These are phyloP conservation scores for Westerdykella ornata DNA, from an alignment of 2,329 filamentous ascomycete species.

Conservation along the genomic window DNA sequence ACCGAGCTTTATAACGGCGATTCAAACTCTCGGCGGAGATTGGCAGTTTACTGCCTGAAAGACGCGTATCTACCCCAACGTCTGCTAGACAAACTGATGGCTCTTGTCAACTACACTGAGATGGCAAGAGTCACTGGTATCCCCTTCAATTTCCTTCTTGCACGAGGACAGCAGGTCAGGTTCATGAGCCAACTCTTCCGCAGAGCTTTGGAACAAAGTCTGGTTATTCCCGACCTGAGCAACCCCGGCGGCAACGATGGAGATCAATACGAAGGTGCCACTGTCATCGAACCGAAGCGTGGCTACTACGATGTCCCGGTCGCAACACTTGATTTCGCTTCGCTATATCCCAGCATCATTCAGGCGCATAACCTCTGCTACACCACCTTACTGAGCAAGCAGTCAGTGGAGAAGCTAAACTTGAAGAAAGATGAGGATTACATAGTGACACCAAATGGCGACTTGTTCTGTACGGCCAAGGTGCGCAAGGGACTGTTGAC, in stretches of 20 bases:
- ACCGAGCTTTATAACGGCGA: conserved; percentile 97
- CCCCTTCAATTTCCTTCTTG: conserved; percentile 88
- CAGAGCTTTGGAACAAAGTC: conserved; percentile 84
- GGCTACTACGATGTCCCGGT: conserved; percentile 94
- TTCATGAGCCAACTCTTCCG: conserved; percentile 97
- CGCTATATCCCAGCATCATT: conserved; percentile 97
- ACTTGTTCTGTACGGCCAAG: conserved; percentile 83
- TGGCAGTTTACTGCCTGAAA: conserved; percentile 94
- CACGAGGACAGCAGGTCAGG: conserved; percentile 92
- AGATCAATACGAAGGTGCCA: conserved; percentile 95
- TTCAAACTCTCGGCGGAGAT: conserved; percentile 78
- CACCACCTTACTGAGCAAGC: conserved; percentile 81
- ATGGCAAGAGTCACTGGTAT: conserved; percentile 99
- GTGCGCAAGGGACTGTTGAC: conserved; percentile 85
- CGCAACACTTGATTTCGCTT: conserved; percentile 96
- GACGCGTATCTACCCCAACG: conserved; percentile 93
- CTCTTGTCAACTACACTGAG: conserved; percentile 97
- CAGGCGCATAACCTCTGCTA: conserved; percentile 98
- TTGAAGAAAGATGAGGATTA: conserved; percentile 90
- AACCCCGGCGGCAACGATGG: conserved; percentile 56
- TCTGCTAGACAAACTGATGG: conserved; percentile 95
- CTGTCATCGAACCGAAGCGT: conserved; percentile 90
- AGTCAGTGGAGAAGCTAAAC: conserved; percentile 64
- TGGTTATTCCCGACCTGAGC: conserved; percentile 84
- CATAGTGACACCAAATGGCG: conserved; percentile 89